Base-by-base conservation (phyloP, 2,329 filamentous ascomycete genomes). In the Zymoseptoria passerinii region DNA sequence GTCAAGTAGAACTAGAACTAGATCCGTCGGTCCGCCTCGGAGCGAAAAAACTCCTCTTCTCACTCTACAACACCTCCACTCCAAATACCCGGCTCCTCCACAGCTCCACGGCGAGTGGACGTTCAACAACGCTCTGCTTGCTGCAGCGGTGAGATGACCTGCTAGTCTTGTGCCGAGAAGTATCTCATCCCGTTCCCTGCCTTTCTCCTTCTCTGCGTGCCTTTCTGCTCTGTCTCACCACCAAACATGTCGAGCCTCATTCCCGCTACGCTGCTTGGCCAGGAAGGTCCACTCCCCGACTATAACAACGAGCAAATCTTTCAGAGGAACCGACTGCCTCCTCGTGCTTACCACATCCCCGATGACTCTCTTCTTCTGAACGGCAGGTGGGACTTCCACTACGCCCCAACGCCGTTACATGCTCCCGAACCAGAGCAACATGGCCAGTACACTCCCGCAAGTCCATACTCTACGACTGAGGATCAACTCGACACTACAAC, bases 361-460 rank as follows among this genome's bases (percentile, higher is more conserved):
- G 10, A 35, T n/a, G 58, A 58, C 6, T 55, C 50, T 9, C 19
- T 62, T 13, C 57, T 62, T 28, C 58, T 63, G 40, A 63, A 53
- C 40, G 61, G 61, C 16, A 48, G 50, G 10, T 63, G 61, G 61
- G 50, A 61, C 48, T 63, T 63, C 40, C 61, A 63, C 27, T 57
- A 59, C 50, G 58, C 58, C 18, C 54, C 58, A 3, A 57, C 58
- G 5, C 56, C 61, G n/a, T 29, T 55, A 10, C 58, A 61, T 53
- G 61, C 58, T 48, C 61, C 61, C 4, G 50, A 51, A 4, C 58
- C 55, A 1, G 20, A 20, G 16, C 19, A 29, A 19, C 16, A 52
- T 20, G 49, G 29, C 8, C n/a, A 50, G 16, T 52, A 23, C 54
- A 56, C 49, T 23, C 55, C 50, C 19, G 55, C 51, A 27, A 52